These are phyloP conservation scores for Leishmania tropica DNA, from an alignment of 208 protist species.

Conservation along the genomic window DNA sequence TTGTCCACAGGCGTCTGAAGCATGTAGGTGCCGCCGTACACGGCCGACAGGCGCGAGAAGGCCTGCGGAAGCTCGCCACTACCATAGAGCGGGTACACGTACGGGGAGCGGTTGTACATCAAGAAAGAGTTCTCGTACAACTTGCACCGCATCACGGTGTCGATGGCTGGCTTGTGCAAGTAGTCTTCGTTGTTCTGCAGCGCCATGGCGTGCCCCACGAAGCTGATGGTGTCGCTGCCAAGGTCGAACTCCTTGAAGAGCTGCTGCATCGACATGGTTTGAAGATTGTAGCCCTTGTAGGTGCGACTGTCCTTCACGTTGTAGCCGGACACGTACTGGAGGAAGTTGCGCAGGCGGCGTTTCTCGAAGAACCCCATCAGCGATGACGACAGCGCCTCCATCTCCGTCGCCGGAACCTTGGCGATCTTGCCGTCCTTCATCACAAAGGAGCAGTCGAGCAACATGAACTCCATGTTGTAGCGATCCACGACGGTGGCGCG, in stretches of 20 bases:
- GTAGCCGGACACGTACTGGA: conserved; percentile 92
- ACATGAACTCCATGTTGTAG: conserved; percentile 99
- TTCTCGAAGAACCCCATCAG: conserved; percentile 99
- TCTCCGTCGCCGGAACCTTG: conserved; percentile 97
- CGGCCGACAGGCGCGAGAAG: conserved; percentile 95
- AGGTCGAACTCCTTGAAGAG: conserved; percentile 97
- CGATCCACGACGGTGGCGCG: conserved; percentile 97
- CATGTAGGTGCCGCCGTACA: conserved; percentile 99
- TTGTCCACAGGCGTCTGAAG: conserved; percentile 97
- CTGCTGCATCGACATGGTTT: conserved; percentile 88
- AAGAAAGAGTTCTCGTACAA: conserved; percentile 97
- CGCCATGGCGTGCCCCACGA: conserved; percentile 98
- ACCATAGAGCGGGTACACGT: conserved; percentile 99
- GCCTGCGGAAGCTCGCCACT: conserved; percentile 99
- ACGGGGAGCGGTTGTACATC: conserved; percentile 96
- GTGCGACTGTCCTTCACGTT: conserved; percentile 90
- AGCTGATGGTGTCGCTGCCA: conserved; percentile 94
- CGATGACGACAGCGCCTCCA: conserved; percentile 96
- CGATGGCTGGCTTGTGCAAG: conserved; percentile 91
- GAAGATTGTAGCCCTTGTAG: conserved; percentile 92
- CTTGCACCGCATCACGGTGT: conserved; percentile 95
- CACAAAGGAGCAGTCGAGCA: conserved; percentile 98
- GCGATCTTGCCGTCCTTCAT: conserved; percentile 95
- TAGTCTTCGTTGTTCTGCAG: conserved; percentile 94
- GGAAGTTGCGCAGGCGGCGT: conserved; percentile 93